Evolutionary conservation across 805 yeast genomes (phyloP).

Genomic region (Metschnikowia picachoensis): DNA sequence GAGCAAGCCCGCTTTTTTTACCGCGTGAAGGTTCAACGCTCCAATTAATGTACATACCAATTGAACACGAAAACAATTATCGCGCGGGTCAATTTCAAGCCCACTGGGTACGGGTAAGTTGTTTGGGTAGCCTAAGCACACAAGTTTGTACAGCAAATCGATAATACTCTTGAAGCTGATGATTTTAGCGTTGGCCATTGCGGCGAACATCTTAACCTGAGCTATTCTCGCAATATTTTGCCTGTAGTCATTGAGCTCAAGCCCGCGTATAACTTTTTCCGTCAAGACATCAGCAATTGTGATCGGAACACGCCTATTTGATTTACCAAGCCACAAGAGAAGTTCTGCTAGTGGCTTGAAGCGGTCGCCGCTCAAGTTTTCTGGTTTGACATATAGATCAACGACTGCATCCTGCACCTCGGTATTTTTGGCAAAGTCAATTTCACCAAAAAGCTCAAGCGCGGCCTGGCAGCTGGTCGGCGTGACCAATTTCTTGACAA

Average conservation of each 20-base stretch:
- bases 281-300: conserved; percentile 56
- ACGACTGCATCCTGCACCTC: conserved; percentile 30
- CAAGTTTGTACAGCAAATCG: conserved; percentile 51
- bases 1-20: conserved; percentile 5
- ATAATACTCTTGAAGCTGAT: conserved; percentile 44
- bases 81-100: conserved; percentile 54
- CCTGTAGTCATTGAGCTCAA: conserved; percentile 61
- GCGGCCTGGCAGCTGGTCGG: conserved; percentile 1
- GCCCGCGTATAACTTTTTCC: conserved; percentile 61
- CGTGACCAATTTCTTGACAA: conserved; percentile 9
- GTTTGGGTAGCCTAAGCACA: conserved; percentile 63
- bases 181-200: conserved; percentile 47
- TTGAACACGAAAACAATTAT: conserved; percentile 69
- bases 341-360: conserved; percentile 48
- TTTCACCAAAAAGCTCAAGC: conserved; percentile 15
- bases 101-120: conserved; percentile 52
- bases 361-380: conserved; percentile 55
- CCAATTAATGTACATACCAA: conserved; percentile 36
- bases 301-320: conserved; percentile 39
- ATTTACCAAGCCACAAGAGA: conserved; percentile 26
- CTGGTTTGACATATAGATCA: conserved; percentile 54
- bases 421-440: conserved; percentile 44
- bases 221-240: conserved; percentile 59
- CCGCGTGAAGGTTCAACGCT: conserved; percentile 14
- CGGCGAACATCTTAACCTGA: conserved; percentile 56